A percentile compares a stretch with the other conserved stretches of the same genome.
phyloP scores from a whole-genome alignment of 2,329 filamentous ascomycete species.

The Sclerotinia spermophila region DNA sequence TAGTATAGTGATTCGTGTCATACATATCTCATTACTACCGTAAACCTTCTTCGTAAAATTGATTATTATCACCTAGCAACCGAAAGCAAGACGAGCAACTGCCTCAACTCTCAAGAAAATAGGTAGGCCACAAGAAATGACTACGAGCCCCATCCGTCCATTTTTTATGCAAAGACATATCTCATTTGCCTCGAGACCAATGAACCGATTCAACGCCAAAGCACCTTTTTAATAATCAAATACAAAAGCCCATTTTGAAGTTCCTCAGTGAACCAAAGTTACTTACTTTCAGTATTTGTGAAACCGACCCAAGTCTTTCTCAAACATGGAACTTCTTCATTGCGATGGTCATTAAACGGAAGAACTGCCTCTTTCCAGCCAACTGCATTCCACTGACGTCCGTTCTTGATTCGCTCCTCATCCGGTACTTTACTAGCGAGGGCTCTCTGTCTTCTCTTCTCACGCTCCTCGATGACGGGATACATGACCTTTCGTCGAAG shows the following conservation, averaged over 20 bases:
- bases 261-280: slow-evolving; percentile 2
- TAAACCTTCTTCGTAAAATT: slow-evolving; percentile 11
- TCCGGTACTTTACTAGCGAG: slow-evolving; percentile 29
- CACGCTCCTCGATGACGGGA: slow-evolving; percentile 53
- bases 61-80: slow-evolving; percentile 11
- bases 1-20: slow-evolving; percentile 5
- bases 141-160: slow-evolving; percentile 13
- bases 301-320: slow-evolving; percentile 31
- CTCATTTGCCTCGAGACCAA: slow-evolving; percentile 16
- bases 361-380: slow-evolving; percentile 37
- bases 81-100: neutral
- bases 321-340: slow-evolving; percentile 29
- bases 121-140: slow-evolving; percentile 18
- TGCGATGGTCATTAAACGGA: slow-evolving; percentile 22
- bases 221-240: slow-evolving; percentile 20
- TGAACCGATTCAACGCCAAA: slow-evolving; percentile 22
- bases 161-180: slow-evolving; percentile 22
- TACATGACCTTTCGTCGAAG: slow-evolving; percentile 48
- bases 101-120: slow-evolving; percentile 12
- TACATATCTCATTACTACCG: slow-evolving; percentile 16
- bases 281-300: slow-evolving; percentile 14
- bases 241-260: slow-evolving; percentile 14
- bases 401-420: slow-evolving; percentile 30
- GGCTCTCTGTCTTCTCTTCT: slow-evolving; percentile 46
- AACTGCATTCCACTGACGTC: slow-evolving; percentile 34